Conservation (phyloP, 768 basidiomycete genomes). For the Rhodotorula sphaerocarpa region DNA sequence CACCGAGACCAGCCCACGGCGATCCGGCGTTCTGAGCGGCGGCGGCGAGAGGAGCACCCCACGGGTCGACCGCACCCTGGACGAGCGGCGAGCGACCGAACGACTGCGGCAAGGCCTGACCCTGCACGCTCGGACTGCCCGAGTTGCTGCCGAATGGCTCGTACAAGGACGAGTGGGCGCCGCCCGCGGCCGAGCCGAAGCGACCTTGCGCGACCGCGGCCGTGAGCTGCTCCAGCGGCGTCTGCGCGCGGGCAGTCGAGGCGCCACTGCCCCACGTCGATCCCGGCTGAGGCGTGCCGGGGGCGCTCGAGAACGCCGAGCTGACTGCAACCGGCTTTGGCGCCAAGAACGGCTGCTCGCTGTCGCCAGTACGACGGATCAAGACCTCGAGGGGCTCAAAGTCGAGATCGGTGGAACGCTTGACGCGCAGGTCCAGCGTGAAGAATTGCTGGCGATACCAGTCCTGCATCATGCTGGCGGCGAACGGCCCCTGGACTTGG, state of each 20-base stretch:
- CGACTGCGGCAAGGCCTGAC: slow-evolving; percentile 10
- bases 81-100: slow-evolving; percentile 10
- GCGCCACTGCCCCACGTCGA: slow-evolving; percentile 10
- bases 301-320: slow-evolving; percentile 31
- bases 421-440: slow-evolving; percentile 41
- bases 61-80: slow-evolving; percentile 28
- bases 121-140: slow-evolving; percentile 15
- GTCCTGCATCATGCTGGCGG: slow-evolving; percentile 46
- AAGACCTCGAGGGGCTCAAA: slow-evolving; percentile 45
- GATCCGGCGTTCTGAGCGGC: not conserved
- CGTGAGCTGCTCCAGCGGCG: slow-evolving; percentile 19
- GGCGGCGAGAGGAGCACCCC: slow-evolving; percentile 27
- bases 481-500: slow-evolving; percentile 43
- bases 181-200: slow-evolving; percentile 1
- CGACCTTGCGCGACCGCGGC: slow-evolving; percentile 16
- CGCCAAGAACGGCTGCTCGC: slow-evolving; percentile 44
- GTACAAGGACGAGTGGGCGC: slow-evolving; percentile 11
- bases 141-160: slow-evolving; percentile 26
- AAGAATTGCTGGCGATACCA: slow-evolving; percentile 48
- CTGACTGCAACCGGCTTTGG: slow-evolving; percentile 28
- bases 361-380: slow-evolving; percentile 42
- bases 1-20: not conserved
- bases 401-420: slow-evolving; percentile 39
- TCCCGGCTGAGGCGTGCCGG: slow-evolving; percentile 22
- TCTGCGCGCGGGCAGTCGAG: slow-evolving; percentile 16